Evolutionary conservation across 768 basidiomycete species (phyloP), one percentile per base, ranked within the genome.

Genomic region (Russula earlei): DNA sequence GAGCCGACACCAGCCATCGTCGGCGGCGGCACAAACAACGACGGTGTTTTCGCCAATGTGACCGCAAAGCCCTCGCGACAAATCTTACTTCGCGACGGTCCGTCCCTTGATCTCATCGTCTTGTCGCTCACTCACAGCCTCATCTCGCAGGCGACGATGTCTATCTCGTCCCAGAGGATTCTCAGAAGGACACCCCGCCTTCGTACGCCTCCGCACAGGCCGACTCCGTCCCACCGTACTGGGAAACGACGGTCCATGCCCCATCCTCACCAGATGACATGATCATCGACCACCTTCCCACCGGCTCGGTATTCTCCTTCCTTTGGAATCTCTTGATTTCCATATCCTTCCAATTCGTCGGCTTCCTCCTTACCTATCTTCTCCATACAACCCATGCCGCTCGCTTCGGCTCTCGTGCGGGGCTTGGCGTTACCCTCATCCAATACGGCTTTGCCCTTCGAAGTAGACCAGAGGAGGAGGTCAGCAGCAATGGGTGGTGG

Each of bases 171-270:
- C 91, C 92, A 7, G 93, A 97, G 69, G 87, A 91, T 48, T 70
- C 81, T 7, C 80, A 87, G 63, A 82, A 85, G 55, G 86, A 94
- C 55, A 83, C 85, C 0, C 92, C 94, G 5, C 96, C 96, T 1
- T 87, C 94, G 8, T 98, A 99, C 68, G 85, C 90, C 14, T 77
- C 83, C 29, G 96, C 96, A 10, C 85, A 94, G 67, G 84, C 88
- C 15, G 96, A 99, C 69, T 83, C 91, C n/a, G 93, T 92, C 7
- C 96, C 96, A 4, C 89, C 93, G 1, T 99, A 99, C 70, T 97
- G 92, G 83, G 95, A 97, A 63, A 96, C 91, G 2, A 94, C 91
- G 2, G 82, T 98, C n/a, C 90, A 97, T 67, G 84, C 94, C 7
- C 92, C 94, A 9, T 83, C 80, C 60, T 69, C 81, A 15, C 73